A percentile compares a stretch with the other conserved stretches of the same genome.
These are phyloP conservation scores for Pseudoperonospora humuli DNA, from an alignment of 352 stramenopile genomes.

Conservation along the genomic window DNA sequence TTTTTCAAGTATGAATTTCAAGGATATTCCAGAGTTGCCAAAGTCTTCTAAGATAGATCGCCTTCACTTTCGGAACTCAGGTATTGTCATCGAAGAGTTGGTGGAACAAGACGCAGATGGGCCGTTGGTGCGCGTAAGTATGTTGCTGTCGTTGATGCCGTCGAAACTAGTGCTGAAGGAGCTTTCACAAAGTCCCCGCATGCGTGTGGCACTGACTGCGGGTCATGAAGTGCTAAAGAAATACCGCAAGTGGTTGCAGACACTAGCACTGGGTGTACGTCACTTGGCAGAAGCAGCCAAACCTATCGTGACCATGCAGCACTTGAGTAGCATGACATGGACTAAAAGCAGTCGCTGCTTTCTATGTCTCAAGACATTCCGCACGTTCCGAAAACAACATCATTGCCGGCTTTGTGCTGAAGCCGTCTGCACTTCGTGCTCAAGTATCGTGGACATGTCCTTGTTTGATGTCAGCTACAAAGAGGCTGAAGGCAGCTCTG, in stretches of 20 bases:
- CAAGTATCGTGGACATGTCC: conserved; percentile 38
- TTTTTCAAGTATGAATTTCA: conserved; percentile 57
- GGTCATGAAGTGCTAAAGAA: conserved; percentile 28
- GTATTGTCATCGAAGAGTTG: conserved; percentile 43
- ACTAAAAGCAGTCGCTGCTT: conserved; percentile 44
- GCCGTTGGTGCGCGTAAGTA: conserved; percentile 34
- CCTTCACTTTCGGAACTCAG: conserved; percentile 50
- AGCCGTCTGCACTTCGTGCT: conserved; percentile 57
- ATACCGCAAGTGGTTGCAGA: conserved; percentile 55
- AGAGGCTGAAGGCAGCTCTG: conserved; percentile 2
- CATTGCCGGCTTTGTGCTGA: conserved; percentile 69
- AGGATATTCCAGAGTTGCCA: conserved; percentile 46
- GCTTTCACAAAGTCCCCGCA: conserved; percentile 24
- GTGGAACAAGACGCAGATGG: conserved; percentile 17
- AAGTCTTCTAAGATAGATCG: conserved; percentile 37
- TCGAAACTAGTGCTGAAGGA: conserved; percentile 35
- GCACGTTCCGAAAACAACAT: conserved; percentile 45
- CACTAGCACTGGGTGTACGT: conserved; percentile 26
- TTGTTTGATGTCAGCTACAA: conserved; percentile 26
- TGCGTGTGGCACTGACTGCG: conserved; percentile 21
- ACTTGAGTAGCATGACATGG: conserved; percentile 34
- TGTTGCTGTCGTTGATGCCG: conserved; percentile 51
- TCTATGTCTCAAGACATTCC: conserved; percentile 55
- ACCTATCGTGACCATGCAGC: conserved; percentile 12
- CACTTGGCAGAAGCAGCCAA: conserved; percentile 32